phyloP scores from a whole-genome alignment of 768 basidiomycete genomes.

The Gloeophyllum trabeum region DNA sequence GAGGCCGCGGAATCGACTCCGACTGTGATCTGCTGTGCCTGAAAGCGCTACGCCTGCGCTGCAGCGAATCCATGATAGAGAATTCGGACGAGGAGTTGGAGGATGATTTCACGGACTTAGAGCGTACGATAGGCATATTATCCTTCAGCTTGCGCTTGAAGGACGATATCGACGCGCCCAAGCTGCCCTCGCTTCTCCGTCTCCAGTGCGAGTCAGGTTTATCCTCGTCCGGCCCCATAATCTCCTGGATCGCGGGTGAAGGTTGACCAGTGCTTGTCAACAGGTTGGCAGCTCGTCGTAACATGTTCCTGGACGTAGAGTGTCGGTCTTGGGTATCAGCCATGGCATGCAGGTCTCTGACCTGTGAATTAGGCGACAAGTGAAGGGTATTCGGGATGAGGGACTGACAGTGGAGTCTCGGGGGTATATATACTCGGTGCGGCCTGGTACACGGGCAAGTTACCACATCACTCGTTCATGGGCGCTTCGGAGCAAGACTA shows the following conservation, averaged over 20 bases:
- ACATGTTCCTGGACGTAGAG: no score
- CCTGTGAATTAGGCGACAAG: no score
- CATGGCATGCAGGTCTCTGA: no score
- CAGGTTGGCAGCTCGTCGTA: not conserved
- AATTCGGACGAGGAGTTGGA: conserved; percentile 5
- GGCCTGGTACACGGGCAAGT: no score
- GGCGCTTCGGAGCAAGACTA: no score
- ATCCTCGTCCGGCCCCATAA: not conserved
- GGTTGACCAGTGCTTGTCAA: not conserved
- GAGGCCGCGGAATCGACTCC: not conserved
- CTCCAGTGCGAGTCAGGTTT: not conserved
- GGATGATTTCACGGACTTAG: conserved; percentile 13
- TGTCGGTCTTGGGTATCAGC: no score
- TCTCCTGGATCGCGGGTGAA: not conserved
- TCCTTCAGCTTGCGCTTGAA: conserved; percentile 24
- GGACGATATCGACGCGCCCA: conserved; percentile 14
- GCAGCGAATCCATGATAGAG: conserved; percentile 13
- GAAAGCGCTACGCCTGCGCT: not conserved
- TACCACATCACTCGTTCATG: no score
- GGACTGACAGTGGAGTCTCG: no score
- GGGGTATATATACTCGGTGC: no score
- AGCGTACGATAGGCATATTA: conserved; percentile 20
- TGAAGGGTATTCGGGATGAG: no score
- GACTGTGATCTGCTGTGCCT: not conserved
- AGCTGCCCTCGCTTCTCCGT: not conserved